Conservation (phyloP, 1,284 basidiomycete genomes). For the Athelia psychrophila region DNA sequence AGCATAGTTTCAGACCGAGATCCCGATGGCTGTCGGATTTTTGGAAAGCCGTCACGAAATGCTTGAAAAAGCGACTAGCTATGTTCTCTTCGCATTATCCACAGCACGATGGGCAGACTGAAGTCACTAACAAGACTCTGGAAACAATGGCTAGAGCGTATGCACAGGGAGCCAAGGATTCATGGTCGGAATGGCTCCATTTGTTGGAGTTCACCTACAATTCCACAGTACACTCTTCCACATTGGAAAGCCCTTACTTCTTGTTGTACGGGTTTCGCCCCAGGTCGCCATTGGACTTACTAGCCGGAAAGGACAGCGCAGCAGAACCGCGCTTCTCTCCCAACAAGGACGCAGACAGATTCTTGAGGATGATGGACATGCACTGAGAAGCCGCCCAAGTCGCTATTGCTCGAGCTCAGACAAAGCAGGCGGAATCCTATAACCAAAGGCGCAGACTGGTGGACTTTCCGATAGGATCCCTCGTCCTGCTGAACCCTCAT, state of each 20-base stretch:
- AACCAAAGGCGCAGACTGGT: constrained; percentile 4
- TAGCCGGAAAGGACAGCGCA: not conserved
- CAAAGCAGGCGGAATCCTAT: constrained; percentile 8
- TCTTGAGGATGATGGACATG: constrained; percentile 5
- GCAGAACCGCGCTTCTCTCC: not conserved
- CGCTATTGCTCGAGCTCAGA: constrained; percentile 13
- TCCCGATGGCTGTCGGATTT: constrained; percentile 22
- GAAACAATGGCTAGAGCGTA: constrained; percentile 14
- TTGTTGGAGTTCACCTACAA: constrained; percentile 23
- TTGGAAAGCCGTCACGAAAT: constrained; percentile 17
- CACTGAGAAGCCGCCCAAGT: constrained; percentile 10
- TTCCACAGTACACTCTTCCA: constrained; percentile 10
- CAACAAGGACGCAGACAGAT: constrained; percentile 1
- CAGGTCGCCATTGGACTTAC: constrained; percentile 1
- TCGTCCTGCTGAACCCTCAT: constrained; percentile 21
- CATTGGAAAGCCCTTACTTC: constrained; percentile 14
- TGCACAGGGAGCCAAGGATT: constrained; percentile 7
- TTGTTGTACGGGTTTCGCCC: constrained; percentile 18
- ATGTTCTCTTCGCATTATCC: constrained; percentile 27
- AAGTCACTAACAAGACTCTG: constrained; percentile 19
- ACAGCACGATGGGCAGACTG: constrained; percentile 32
- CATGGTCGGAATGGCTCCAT: constrained; percentile 18
- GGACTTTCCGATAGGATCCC: constrained; percentile 14
- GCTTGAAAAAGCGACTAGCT: constrained; percentile 7
- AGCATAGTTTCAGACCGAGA: constrained; percentile 24